Evolutionary conservation across 1,284 basidiomycete species (phyloP).

Genomic region (Marasmius oreades): DNA sequence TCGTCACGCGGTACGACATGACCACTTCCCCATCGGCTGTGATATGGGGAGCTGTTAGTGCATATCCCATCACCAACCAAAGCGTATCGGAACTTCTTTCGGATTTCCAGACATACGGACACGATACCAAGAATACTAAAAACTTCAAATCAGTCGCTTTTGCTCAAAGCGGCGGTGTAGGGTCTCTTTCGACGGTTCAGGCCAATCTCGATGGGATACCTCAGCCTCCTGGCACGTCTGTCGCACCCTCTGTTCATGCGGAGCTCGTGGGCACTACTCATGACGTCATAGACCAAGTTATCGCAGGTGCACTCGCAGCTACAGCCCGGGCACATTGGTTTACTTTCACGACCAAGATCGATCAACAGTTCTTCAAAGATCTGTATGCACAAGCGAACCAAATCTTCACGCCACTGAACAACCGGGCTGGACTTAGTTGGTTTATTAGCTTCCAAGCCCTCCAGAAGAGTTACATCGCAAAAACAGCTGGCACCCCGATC

Average conservation of each 20-base stretch:
- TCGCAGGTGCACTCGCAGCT: neutral
- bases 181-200: neutral
- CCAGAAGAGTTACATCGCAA: neutral
- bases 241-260: too few relatives aligned
- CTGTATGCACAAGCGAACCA: neutral
- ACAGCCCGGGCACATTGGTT: neutral
- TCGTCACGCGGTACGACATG: slow-evolving; percentile 22
- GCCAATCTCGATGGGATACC: too few relatives aligned
- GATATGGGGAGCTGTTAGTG: slow-evolving; percentile 15
- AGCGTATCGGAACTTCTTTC: neutral
- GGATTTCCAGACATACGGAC: neutral
- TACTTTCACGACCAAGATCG: slow-evolving; percentile 4
- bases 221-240: too few relatives aligned
- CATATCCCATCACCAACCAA: neutral
- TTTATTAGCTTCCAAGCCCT: neutral
- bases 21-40: slow-evolving; percentile 13
- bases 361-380: slow-evolving; percentile 1
- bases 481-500: too few relatives aligned
- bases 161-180: too few relatives aligned
- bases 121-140: neutral
- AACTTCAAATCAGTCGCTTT: neutral
- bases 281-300: neutral
- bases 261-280: neutral
- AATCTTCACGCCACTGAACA: neutral
- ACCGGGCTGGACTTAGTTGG: neutral